Evolutionary conservation across 2,329 filamentous ascomycete species (phyloP).

Genomic region (Diaporthe vaccinii): DNA sequence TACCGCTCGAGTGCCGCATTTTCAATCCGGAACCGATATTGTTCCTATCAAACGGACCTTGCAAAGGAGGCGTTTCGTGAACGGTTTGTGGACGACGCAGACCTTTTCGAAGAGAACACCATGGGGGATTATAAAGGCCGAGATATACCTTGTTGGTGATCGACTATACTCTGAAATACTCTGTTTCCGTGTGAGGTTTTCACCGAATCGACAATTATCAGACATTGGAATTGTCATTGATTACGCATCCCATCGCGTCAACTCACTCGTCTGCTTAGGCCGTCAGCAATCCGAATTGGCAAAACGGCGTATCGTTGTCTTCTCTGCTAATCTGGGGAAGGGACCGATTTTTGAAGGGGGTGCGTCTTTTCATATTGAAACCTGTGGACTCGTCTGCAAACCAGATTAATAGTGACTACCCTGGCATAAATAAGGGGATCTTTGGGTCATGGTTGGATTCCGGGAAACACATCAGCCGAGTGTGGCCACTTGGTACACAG

Average conservation of each 20-base stretch:
- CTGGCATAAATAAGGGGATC: too few relatives aligned
- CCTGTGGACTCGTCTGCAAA: too few relatives aligned
- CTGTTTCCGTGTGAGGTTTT: background rate
- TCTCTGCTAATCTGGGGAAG: too few relatives aligned
- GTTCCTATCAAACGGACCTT: background rate
- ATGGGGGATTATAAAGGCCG: background rate
- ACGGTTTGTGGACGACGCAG: background rate
- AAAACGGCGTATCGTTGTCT: background rate
- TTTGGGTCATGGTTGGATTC: too few relatives aligned
- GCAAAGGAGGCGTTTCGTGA: background rate
- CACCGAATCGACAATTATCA: background rate
- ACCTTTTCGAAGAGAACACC: background rate
- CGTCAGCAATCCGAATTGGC: background rate
- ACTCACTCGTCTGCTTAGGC: background rate
- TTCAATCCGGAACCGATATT: rapidly evolving
- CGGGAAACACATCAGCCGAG: background rate
- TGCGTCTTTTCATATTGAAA: too few relatives aligned
- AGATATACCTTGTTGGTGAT: background rate
- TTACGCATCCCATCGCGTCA: background rate
- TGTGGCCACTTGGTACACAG: background rate
- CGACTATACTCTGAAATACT: background rate
- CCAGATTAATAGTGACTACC: too few relatives aligned
- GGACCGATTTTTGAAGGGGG: too few relatives aligned
- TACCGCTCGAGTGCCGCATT: background rate
- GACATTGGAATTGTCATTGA: background rate